Base-by-base conservation (phyloP, 1,284 basidiomycete genomes). In the Melanopsichium pennsylvanicum region DNA sequence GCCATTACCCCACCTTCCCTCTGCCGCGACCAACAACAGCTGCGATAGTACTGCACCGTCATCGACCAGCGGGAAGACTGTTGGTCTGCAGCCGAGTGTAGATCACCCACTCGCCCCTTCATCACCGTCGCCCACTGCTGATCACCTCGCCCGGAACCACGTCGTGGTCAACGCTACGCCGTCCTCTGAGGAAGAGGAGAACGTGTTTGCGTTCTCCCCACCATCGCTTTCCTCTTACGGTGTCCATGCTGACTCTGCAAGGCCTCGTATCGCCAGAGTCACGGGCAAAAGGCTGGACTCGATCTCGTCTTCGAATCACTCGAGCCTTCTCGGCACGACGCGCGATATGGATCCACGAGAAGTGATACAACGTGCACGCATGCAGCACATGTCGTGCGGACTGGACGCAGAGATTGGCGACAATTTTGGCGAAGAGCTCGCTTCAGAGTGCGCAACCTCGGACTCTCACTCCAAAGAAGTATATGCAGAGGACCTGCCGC, bases 191-290 rank as follows among this genome's bases (percentile, higher is more conserved):
- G 52, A 52, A 22, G 48, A 47, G 3, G 64, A 68, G 9, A 51
- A 68, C 27, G 37, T 61, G 2, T 68, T 68, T 31, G 64, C 64
- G 37, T 68, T 68, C 21, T 32, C 34, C 9, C 64, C 49, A 13
- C 64, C 64, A 31, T 57, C 52, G 23, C 34, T 61, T 7, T 37
- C 45, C 5, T 34, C 29, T 7, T 42, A 66, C 21, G 38, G 54
- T 27, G 40, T 43, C 11, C 31, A 38, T 12, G 41, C 52, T 5
- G 34, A 46, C n/a, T 3, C 43, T 38, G 25, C 16, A 18, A 4
- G 26, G 27, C 18, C 34, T 21, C 50, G 37, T 2, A 11, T 27
- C 10, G 15, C 23, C 0, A 21, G 39, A 6, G 19, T 23, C 16
- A 32, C 21, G 1, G 31, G 26, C 15, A 26, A 12, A 7, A 50